Evolutionary conservation across 805 yeast species (phyloP).

Genomic region (Hanseniaspora vineae): DNA sequence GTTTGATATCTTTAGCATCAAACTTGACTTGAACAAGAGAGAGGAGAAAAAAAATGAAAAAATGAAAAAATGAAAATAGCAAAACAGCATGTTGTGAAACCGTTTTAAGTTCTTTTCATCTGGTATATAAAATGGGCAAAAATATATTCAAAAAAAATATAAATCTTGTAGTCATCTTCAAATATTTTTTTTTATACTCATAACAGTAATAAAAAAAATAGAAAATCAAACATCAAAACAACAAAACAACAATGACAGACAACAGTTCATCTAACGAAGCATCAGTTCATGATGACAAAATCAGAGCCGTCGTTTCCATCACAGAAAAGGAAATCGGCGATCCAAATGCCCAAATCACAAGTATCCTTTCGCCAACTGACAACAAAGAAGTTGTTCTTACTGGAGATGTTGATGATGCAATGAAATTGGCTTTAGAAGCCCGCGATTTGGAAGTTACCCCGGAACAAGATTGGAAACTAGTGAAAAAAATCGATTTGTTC

Average conservation of each 20-base stretch:
- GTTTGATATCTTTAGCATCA: too few species aligned
- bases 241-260: too few species aligned
- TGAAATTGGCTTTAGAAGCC: conserved; percentile 27
- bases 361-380: conserved; percentile 14
- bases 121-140: too few species aligned
- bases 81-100: too few species aligned
- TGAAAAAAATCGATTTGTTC: conserved; percentile 38
- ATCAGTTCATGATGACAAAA: conserved; percentile 1
- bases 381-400: conserved; percentile 18
- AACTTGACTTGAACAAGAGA: too few species aligned
- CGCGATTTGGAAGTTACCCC: conserved; percentile 20
- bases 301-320: conserved; percentile 4
- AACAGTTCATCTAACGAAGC: background rate
- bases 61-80: too few species aligned
- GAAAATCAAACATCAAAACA: background rate
- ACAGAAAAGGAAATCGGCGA: conserved; percentile 5
- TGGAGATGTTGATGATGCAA: conserved; percentile 35
- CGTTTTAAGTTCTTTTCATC: too few species aligned
- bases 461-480: conserved; percentile 24
- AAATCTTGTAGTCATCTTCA: too few species aligned
- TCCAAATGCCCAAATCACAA: conserved; percentile 7
- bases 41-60: too few species aligned
- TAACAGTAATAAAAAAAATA: too few species aligned
- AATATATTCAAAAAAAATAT: too few species aligned
- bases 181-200: too few species aligned